These are phyloP conservation scores for Pezicula rhizophila DNA, from an alignment of 2,329 filamentous ascomycete genomes.

Conservation along the genomic window DNA sequence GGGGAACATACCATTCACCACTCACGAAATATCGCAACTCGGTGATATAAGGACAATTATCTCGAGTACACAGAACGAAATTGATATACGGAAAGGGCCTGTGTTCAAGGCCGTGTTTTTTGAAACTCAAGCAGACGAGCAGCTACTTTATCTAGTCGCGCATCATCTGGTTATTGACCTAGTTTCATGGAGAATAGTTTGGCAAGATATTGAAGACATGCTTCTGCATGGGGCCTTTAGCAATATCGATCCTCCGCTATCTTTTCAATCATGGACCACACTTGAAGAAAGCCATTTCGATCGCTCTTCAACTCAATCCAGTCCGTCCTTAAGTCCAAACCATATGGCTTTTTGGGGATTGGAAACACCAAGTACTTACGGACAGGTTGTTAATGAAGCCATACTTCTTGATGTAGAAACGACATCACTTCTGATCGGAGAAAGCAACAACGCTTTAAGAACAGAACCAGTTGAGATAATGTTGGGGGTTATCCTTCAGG, in stretches of 20 bases:
- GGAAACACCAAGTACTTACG: too few relatives aligned
- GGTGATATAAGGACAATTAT: background rate
- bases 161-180: slow-evolving; percentile 26
- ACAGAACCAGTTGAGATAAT: too few relatives aligned
- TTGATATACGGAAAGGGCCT: slow-evolving; percentile 3
- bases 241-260: background rate
- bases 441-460: too few relatives aligned
- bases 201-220: slow-evolving; percentile 29
- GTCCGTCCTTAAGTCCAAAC: too few relatives aligned
- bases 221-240: background rate
- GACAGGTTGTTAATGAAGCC: too few relatives aligned
- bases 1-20: background rate
- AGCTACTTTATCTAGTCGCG: slow-evolving; percentile 8
- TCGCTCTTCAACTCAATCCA: too few relatives aligned
- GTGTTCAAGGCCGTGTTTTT: slow-evolving; percentile 2
- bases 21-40: background rate
- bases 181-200: slow-evolving; percentile 30
- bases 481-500: too few relatives aligned
- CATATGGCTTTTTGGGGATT: too few relatives aligned
- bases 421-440: too few relatives aligned
- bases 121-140: background rate
- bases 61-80: background rate
- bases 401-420: too few relatives aligned
- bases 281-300: too few relatives aligned
- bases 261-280: slow-evolving; percentile 29